Evolutionary conservation across 2,329 filamentous ascomycete genomes (phyloP), one percentile per base, ranked within the genome.

Genomic region (Acrodontium crateriforme): DNA sequence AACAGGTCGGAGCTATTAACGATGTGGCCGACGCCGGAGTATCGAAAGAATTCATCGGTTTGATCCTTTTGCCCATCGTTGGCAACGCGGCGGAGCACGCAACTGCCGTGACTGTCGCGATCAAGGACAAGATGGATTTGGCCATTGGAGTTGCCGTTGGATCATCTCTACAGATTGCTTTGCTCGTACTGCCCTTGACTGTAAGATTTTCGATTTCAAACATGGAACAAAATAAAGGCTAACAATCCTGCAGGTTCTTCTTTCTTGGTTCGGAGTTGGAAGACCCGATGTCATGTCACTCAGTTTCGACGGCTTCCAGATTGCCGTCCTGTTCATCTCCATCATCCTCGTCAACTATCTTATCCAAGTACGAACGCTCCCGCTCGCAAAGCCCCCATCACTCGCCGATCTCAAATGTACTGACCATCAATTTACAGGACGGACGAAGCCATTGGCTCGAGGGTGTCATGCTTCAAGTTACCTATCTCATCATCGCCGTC

Each of bases 221-320:
- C n/a, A n/a, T n/a, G n/a, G n/a, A n/a, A n/a, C n/a, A n/a, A n/a
- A n/a, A n/a, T n/a, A n/a, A n/a, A n/a, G n/a, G n/a, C n/a, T n/a
- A n/a, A n/a, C n/a, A n/a, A n/a, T n/a, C n/a, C n/a, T n/a, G n/a
- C n/a, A n/a, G 40, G 64, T 75, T 13, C 59, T 75, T 21, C 59
- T 76, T 28, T 70, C 68, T 29, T 76, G 71, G 71, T 60, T 68
- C 28, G 67, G 67, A 29, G 60, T 69, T 11, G 50, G 49, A 4
- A 18, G 9, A 5, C 10, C 9, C 2, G 24, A 32, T 7, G 56
- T 63, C 19, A 74, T 78, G 81, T 81, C 74, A 12, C 67, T 92
- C 4, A 77, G 77, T 51, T 89, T 93, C 50, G 82, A 91, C 47
- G 74, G 74, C 1, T 94, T 94, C 62, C 82, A 93, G 57, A 75